These are phyloP conservation scores for Polysphondylium violaceum DNA, from an alignment of 78 protist genomes.

Conservation along the genomic window DNA sequence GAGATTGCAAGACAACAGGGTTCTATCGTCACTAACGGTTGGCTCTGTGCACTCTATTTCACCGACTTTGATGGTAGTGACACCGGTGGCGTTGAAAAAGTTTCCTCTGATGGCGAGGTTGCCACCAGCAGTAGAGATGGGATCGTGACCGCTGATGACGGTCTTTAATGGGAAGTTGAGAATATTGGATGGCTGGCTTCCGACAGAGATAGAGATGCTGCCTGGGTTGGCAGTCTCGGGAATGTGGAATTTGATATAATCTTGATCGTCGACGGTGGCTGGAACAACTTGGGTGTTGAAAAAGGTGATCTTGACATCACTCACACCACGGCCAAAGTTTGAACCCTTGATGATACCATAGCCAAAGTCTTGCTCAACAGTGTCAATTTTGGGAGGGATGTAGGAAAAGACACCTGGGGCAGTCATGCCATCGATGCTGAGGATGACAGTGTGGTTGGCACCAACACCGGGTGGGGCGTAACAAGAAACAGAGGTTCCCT, in stretches of 20 bases:
- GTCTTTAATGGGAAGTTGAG: background rate
- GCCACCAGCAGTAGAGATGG: background rate
- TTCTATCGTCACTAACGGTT: background rate
- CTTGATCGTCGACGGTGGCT: background rate
- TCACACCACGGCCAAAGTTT: background rate
- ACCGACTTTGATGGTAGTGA: background rate
- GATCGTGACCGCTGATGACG: background rate
- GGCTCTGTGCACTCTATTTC: background rate
- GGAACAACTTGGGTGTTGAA: background rate
- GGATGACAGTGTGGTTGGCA: background rate
- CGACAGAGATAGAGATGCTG: background rate
- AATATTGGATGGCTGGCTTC: background rate
- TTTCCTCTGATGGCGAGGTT: background rate
- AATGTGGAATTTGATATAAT: no score
- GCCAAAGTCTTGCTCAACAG: no score
- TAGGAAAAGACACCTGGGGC: background rate
- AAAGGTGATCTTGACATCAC: background rate
- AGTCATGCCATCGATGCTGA: background rate
- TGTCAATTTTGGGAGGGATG: background rate
- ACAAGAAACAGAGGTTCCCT: background rate
- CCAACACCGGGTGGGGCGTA: background rate
- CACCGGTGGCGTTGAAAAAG: background rate
- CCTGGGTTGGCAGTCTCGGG: background rate
- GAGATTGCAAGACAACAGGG: background rate
- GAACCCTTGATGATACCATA: background rate